These are phyloP conservation scores for Arthroderma sp. DNA, from an alignment of 2,329 filamentous ascomycete genomes.

Conservation along the genomic window DNA sequence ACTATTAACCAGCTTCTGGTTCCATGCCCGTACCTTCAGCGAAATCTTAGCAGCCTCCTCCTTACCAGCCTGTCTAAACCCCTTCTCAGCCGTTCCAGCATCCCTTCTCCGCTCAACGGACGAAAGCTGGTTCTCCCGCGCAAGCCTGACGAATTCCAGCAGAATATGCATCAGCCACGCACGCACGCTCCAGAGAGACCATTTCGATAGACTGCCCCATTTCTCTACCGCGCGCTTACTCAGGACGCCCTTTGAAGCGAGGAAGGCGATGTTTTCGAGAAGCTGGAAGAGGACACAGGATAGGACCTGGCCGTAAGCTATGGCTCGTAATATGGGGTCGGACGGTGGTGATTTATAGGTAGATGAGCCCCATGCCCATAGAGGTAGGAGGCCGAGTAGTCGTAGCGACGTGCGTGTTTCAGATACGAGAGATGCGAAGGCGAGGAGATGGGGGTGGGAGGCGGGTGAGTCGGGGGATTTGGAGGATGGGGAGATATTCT, in stretches of 20 bases:
- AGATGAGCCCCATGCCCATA: constrained; percentile 68
- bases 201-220: constrained; percentile 44
- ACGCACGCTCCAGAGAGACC: constrained; percentile 60
- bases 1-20: constrained; percentile 53
- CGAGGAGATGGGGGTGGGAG: constrained; percentile 39
- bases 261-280: constrained; percentile 72
- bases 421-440: constrained; percentile 38
- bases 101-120: constrained; percentile 10
- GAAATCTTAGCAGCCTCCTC: constrained; percentile 18
- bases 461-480: constrained; percentile 22
- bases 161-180: constrained; percentile 71
- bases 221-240: constrained; percentile 30
- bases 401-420: constrained; percentile 40
- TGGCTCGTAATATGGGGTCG: constrained; percentile 36
- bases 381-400: constrained; percentile 55
- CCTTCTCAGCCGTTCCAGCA: constrained; percentile 19
- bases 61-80: constrained; percentile 16
- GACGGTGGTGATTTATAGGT: constrained; percentile 36
- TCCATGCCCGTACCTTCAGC: constrained; percentile 44
- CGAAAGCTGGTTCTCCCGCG: constrained; percentile 29
- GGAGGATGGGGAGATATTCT: background rate
- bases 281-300: constrained; percentile 60
- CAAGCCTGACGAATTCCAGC: constrained; percentile 59
- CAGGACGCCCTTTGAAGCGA: constrained; percentile 61
- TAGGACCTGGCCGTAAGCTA: constrained; percentile 58